Conservation (phyloP, 352 stramenopile genomes). For the Globisporangium alternatum region DNA sequence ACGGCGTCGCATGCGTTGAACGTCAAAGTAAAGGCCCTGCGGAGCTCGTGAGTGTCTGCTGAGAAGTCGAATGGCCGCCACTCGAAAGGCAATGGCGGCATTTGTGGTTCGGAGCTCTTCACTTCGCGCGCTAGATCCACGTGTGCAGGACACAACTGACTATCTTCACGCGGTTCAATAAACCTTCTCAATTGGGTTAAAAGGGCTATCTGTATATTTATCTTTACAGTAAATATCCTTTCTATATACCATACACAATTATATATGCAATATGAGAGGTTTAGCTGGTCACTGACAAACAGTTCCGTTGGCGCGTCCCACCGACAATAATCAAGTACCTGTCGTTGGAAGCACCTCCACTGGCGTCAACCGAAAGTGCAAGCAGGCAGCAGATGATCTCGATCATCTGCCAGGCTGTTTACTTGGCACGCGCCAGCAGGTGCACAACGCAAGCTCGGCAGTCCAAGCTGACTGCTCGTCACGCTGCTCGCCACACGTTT, state of each 20-base stretch:
- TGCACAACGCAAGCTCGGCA: too few relatives aligned
- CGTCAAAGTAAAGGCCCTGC: not conserved
- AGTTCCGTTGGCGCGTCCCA: not conserved
- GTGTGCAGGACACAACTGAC: not conserved
- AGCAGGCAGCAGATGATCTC: not conserved
- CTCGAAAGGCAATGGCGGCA: not conserved
- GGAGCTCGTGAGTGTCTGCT: not conserved
- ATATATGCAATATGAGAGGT: not conserved
- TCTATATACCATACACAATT: not conserved
- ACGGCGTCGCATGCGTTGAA: not conserved
- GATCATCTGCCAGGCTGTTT: not conserved
- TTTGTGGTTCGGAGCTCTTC: conserved; percentile 1
- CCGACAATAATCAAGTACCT: not conserved
- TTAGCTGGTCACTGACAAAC: conserved; percentile 2
- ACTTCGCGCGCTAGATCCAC: not conserved
- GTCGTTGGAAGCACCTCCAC: not conserved
- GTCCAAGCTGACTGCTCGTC: not conserved
- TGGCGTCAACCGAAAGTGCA: not conserved
- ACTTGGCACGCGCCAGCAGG: not conserved
- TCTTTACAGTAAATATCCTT: not conserved
- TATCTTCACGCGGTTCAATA: not conserved
- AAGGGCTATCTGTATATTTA: not conserved
- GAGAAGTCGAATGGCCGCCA: not conserved
- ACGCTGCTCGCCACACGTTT: not conserved
- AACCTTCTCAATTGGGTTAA: not conserved